A percentile compares a stretch with the other conserved stretches of the same genome.
phyloP scores from a whole-genome alignment of 2,329 filamentous ascomycete genomes.

The Sarocladium oryzae region DNA sequence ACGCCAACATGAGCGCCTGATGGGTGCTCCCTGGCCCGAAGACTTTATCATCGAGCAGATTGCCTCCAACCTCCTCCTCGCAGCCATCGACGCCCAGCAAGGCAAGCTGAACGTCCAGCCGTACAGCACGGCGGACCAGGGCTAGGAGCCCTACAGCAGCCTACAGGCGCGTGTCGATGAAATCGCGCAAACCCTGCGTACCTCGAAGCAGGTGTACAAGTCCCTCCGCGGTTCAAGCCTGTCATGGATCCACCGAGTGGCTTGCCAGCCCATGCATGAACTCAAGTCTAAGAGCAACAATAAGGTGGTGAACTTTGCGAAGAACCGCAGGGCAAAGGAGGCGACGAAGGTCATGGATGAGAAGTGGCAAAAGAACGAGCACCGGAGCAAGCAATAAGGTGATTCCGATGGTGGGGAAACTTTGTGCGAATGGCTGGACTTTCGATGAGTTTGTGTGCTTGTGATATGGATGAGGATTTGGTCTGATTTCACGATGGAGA shows the following conservation, averaged over 20 bases:
- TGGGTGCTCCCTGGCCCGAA: not conserved
- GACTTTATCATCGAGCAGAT: not conserved
- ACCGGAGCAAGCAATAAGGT: not conserved
- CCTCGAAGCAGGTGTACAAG: constrained; percentile 23
- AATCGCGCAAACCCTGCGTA: constrained; percentile 12
- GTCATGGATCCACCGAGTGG: constrained; percentile 19
- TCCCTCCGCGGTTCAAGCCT: constrained; percentile 18
- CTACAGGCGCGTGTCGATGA: constrained; percentile 19
- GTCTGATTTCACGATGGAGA: too few relatives aligned
- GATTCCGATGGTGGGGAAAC: too few relatives aligned
- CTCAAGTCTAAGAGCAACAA: constrained; percentile 19
- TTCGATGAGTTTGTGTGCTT: not conserved
- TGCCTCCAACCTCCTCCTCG: constrained; percentile 13
- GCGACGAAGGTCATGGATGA: constrained; percentile 4
- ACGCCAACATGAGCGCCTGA: not conserved
- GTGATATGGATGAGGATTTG: not conserved
- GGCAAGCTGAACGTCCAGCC: constrained; percentile 17
- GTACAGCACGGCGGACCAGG: constrained; percentile 22
- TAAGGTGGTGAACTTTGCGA: constrained; percentile 18
- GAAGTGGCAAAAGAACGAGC: not conserved
- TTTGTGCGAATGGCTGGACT: not conserved
- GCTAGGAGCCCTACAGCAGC: constrained; percentile 22
- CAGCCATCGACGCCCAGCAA: constrained; percentile 20
- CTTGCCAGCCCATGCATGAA: constrained; percentile 20
- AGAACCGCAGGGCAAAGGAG: constrained; percentile 14